Conservation (phyloP, 2,329 filamentous ascomycete species). For the Cryoendolithus antarcticus region DNA sequence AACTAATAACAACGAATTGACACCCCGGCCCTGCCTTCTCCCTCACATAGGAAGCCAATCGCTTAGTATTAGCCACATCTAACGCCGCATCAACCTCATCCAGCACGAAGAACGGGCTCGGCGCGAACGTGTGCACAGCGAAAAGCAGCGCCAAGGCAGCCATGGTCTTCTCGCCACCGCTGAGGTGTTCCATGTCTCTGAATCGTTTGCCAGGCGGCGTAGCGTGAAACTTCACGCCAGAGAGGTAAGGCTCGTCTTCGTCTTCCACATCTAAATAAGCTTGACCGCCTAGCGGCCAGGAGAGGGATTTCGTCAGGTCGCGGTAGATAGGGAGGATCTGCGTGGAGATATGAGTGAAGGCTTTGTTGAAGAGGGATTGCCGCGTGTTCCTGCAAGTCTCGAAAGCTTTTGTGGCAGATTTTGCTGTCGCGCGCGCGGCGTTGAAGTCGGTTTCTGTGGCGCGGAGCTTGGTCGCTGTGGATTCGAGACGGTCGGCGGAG, state of each 20-base stretch:
- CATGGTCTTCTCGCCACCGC: conserved; percentile 97
- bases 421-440: conserved; percentile 62
- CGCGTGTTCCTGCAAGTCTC: conserved; percentile 69
- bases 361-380: conserved; percentile 86
- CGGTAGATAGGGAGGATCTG: conserved; percentile 92
- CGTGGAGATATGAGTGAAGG: conserved; percentile 87
- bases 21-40: conserved; percentile 92
- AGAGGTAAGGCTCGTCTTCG: conserved; percentile 88
- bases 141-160: conserved; percentile 92
- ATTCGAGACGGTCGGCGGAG: conserved; percentile 80
- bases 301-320: conserved; percentile 77
- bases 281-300: conserved; percentile 84
- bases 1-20: conserved; percentile 96
- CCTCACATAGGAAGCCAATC: conserved; percentile 91
- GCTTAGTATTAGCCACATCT: conserved; percentile 94
- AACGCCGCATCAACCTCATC: conserved; percentile 96
- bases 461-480: conserved; percentile 69
- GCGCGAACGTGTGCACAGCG: conserved; percentile 92
- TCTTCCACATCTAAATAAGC: conserved; percentile 90
- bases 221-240: conserved; percentile 94
- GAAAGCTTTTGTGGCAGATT: conserved; percentile 69
- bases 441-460: conserved; percentile 84
- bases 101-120: conserved; percentile 91
- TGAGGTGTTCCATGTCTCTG: conserved; percentile 97
- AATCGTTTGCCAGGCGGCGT: conserved; percentile 98